Evolutionary conservation across 768 basidiomycete genomes (phyloP).

Genomic region (Auriscalpium vulgare): DNA sequence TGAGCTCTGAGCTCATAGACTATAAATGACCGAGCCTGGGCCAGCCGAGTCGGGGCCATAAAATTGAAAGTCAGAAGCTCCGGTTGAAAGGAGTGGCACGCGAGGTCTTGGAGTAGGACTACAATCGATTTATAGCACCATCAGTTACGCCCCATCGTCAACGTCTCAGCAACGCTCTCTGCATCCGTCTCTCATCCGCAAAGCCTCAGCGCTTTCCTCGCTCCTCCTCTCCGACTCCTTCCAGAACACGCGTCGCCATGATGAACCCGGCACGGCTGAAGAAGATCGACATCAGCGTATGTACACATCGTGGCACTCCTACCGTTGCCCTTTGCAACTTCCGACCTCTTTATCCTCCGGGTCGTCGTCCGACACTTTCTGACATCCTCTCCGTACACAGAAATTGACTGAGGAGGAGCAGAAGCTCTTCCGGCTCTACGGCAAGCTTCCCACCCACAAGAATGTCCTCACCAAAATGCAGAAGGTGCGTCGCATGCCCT

Average conservation of each 20-base stretch:
- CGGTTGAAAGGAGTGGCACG: constrained; percentile 3
- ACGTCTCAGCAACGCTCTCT: constrained; percentile 9
- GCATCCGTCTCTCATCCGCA: constrained; percentile 3
- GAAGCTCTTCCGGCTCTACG: constrained; percentile 90
- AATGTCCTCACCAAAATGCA: constrained; percentile 91
- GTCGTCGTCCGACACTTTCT: background rate
- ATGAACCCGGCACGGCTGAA: constrained; percentile 81
- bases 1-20: too few relatives aligned
- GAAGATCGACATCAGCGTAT: constrained; percentile 90
- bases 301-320: constrained; percentile 23
- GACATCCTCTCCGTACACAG: constrained; percentile 28
- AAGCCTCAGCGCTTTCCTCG: constrained; percentile 14
- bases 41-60: background rate
- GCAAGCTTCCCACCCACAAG: constrained; percentile 91
- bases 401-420: constrained; percentile 84
- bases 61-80: constrained; percentile 2
- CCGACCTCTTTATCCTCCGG: too few relatives aligned
- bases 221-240: constrained; percentile 13
- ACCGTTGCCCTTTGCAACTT: background rate
- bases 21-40: too few relatives aligned
- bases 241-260: constrained; percentile 8
- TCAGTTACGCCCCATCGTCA: background rate
- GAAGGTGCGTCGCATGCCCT: constrained; percentile 48
- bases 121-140: background rate
- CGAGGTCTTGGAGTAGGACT: background rate